Percentiles rank a stretch among this genome's conserved stretches.
Conservation (phyloP, 805 yeast species). For the Lachancea mirantina region DNA sequence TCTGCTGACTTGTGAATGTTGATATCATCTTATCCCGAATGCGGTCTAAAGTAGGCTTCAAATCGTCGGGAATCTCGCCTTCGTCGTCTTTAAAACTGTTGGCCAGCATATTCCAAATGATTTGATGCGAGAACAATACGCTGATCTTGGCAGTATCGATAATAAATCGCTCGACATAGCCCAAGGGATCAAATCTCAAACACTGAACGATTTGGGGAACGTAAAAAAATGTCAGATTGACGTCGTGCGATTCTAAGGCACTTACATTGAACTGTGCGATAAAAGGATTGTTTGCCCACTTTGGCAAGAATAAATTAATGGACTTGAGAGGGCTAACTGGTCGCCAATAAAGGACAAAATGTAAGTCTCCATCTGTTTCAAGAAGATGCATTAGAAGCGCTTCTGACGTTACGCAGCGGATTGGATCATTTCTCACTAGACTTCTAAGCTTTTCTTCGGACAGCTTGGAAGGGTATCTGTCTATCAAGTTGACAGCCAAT, state of each 20-base stretch:
- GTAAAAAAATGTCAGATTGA: conserved; percentile 84
- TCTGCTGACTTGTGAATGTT: conserved; percentile 54
- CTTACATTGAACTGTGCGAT: conserved; percentile 84
- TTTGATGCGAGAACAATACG: conserved; percentile 92
- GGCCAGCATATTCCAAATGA: conserved; percentile 96
- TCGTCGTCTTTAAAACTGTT: conserved; percentile 90
- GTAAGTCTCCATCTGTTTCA: conserved; percentile 12
- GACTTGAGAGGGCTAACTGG: conserved; percentile 78
- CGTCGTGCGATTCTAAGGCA: conserved; percentile 81
- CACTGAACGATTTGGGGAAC: conserved; percentile 97
- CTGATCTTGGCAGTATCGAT: conserved; percentile 88
- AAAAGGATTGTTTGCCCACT: conserved; percentile 55
- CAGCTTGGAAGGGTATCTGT: conserved; percentile 38
- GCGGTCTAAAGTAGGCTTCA: conserved; percentile 76
- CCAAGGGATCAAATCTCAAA: conserved; percentile 71
- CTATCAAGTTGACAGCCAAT: conserved; percentile 63
- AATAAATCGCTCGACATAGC: conserved; percentile 83
- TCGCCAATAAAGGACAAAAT: conserved; percentile 56
- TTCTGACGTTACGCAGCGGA: conserved; percentile 32
- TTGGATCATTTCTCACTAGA: conserved; percentile 50
- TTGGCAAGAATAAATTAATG: conserved; percentile 75
- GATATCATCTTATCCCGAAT: conserved; percentile 59
- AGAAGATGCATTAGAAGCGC: conserved; percentile 17
- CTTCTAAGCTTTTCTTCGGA: conserved; percentile 33
- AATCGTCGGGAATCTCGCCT: conserved; percentile 63